These are phyloP conservation scores for Triangularia setosa DNA, from an alignment of 2,329 filamentous ascomycete genomes.

Conservation along the genomic window DNA sequence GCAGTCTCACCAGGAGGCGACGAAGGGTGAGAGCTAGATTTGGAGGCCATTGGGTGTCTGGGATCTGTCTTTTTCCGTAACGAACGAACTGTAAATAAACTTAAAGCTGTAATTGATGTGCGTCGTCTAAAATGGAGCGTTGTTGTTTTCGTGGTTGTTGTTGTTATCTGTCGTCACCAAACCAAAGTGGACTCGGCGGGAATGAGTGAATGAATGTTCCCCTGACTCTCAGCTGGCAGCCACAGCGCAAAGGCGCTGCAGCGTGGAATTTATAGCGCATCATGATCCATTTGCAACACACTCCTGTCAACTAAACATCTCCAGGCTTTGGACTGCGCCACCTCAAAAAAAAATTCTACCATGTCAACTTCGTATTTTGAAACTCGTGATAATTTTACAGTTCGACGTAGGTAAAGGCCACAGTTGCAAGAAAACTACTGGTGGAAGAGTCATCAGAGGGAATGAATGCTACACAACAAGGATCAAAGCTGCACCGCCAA, in stretches of 20 bases:
- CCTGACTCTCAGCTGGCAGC: background rate
- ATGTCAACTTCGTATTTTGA: slow-evolving; percentile 27
- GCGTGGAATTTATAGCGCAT: background rate
- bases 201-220: too few relatives aligned
- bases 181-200: background rate
- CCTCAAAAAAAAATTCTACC: slow-evolving; percentile 13
- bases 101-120: too few relatives aligned
- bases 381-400: background rate
- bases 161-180: background rate
- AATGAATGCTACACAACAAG: background rate
- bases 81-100: background rate
- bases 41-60: background rate
- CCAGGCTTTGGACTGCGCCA: background rate
- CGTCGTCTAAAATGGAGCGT: too few relatives aligned
- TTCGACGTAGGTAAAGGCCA: background rate
- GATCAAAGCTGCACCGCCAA: background rate
- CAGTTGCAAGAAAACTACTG: background rate
- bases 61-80: background rate
- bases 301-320: background rate
- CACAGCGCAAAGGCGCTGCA: background rate
- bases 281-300: background rate
- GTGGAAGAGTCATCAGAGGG: background rate
- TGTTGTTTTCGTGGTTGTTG: background rate
- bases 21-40: background rate
- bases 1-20: slow-evolving; percentile 1